Conservation (phyloP, 768 basidiomycete genomes). For the Xerocomellus intermedius region DNA sequence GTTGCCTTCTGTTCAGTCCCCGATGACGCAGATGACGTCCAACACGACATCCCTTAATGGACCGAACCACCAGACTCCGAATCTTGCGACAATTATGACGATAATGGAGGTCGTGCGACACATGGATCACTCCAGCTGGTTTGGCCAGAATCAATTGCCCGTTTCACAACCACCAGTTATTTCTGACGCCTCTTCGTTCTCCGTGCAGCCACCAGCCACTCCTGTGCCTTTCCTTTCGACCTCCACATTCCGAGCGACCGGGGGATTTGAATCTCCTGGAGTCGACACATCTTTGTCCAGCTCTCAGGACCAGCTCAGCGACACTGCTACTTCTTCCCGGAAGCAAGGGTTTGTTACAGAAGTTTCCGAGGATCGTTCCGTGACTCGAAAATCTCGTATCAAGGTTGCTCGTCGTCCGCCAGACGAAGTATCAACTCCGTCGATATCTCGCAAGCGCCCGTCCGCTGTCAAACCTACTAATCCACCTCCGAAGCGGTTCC, state of each 20-base stretch:
- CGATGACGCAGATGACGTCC: slow-evolving; percentile 12
- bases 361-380: slow-evolving; percentile 6
- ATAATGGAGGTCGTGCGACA: slow-evolving; percentile 33
- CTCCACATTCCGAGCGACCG: background rate
- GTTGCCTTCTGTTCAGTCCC: slow-evolving; percentile 17
- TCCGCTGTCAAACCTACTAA: slow-evolving; percentile 16
- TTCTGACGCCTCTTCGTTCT: background rate
- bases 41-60: slow-evolving; percentile 8
- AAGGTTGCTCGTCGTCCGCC: slow-evolving; percentile 4
- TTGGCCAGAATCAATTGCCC: slow-evolving; percentile 18
- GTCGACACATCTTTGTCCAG: background rate
- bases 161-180: slow-evolving; percentile 15
- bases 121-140: slow-evolving; percentile 23
- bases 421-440: slow-evolving; percentile 6
- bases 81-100: slow-evolving; percentile 30
- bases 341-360: slow-evolving; percentile 7
- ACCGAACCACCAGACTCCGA: slow-evolving; percentile 15
- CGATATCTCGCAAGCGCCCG: slow-evolving; percentile 24
- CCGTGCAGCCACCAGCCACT: slow-evolving; percentile 4
- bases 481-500: slow-evolving; percentile 19
- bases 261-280: background rate
- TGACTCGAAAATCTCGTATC: slow-evolving; percentile 3
- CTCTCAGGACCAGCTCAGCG: slow-evolving; percentile 3
- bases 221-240: slow-evolving; percentile 1
- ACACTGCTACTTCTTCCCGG: slow-evolving; percentile 1